Evolutionary conservation across 2,329 filamentous ascomycete species (phyloP), one percentile per base, ranked within the genome.

Genomic region (Phialocephala sp.): DNA sequence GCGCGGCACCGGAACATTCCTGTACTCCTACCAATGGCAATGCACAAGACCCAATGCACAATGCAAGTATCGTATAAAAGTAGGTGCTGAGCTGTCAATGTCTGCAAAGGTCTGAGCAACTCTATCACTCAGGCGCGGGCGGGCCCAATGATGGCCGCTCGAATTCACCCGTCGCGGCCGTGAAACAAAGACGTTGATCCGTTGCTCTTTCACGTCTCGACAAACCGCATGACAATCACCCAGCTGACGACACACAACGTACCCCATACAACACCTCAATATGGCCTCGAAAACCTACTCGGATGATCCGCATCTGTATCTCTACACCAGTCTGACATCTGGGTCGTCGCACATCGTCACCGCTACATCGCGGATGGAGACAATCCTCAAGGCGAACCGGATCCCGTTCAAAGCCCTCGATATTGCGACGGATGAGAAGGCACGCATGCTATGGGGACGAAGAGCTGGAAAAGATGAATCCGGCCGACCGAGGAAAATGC

Each of bases 281-380:
- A 77, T 77, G 76, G 71, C 73, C 12, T 57, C 72, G 5, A 72
- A 72, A 66, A 71, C 73, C 18, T 77, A 77, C 66, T 76, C 74
- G 8, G 84, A 82, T 71, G 90, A 92, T 77, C 86, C 90, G 58
- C 84, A 89, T 35, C 88, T 99, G 68, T 99, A 95, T 82, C 91
- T 99, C 74, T 97, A 96, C 82, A 98, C 95, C 67, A 98, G 94
- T 61, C 85, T 99, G 63, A 98, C 95, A 22, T 92, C 95, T 66
- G 95, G 95, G 70, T 97, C 93, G 47, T 97, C 93, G 27, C 93
- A 97, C 79, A 97, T 98, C 77, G 89, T 98, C 75, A 98, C 95
- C 47, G 95, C 94, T 32, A 98, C 95, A 1, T 96, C 94, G 62
- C 91, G 95, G 57, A 88, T 99, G 72, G 94, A 99, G 80, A 97